Evolutionary conservation across 2,329 filamentous ascomycete genomes (phyloP).

Genomic region (Epichloe bromicola): DNA sequence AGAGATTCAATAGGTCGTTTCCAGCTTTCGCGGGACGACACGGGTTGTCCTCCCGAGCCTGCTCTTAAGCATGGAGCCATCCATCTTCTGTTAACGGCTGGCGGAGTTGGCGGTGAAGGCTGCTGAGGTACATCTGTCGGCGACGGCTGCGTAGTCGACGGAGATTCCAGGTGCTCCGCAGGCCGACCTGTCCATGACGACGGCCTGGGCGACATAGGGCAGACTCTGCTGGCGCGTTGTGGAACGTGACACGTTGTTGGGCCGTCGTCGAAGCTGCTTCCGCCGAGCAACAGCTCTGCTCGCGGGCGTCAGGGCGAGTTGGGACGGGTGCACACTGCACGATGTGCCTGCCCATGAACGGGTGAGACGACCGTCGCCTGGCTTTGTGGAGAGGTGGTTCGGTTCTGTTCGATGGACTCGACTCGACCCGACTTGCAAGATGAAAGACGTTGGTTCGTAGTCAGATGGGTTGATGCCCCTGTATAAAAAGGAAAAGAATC

Average conservation of each 20-base stretch:
- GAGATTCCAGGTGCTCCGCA: neutral
- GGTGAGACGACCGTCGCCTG: neutral
- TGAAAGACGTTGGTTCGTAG: neutral
- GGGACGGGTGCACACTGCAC: neutral
- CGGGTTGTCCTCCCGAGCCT: too few relatives aligned
- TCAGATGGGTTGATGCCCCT: neutral
- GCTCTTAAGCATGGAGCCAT: neutral
- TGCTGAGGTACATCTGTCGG: neutral
- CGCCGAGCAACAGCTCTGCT: neutral
- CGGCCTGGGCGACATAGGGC: neutral
- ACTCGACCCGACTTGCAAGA: neutral
- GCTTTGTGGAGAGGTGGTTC: neutral
- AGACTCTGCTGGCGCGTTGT: neutral
- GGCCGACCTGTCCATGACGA: neutral
- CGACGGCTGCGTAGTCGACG: neutral
- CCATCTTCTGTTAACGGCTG: neutral
- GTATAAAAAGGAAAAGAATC: neutral
- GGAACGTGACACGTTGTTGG: neutral
- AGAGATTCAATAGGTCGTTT: slow-evolving; percentile 6
- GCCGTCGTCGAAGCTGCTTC: neutral
- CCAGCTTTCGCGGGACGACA: neutral
- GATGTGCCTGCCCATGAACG: neutral
- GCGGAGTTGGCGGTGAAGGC: neutral
- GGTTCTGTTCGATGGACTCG: neutral
- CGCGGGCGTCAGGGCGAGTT: neutral